Evolutionary conservation across 1,284 basidiomycete species (phyloP).

Genomic region (Chiua sp.): DNA sequence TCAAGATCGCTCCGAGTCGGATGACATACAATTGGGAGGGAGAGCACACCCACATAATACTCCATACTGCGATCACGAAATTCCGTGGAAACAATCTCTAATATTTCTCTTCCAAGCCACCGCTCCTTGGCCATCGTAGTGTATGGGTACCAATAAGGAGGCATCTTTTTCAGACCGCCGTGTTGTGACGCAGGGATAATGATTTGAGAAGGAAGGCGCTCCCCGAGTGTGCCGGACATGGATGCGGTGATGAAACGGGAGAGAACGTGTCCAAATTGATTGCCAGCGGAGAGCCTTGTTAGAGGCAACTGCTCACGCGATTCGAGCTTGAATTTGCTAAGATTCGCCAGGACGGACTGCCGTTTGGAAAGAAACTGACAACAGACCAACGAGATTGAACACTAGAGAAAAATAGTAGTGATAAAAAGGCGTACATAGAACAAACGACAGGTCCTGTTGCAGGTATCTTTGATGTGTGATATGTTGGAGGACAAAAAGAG

Average conservation of each 20-base stretch:
- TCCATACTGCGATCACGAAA: slow-evolving; percentile 91
- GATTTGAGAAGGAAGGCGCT: slow-evolving; percentile 25
- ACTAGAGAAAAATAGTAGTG: neutral
- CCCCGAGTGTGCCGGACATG: slow-evolving; percentile 43
- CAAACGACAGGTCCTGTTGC: slow-evolving; percentile 32
- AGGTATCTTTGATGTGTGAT: slow-evolving; percentile 22
- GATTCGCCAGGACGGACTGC: slow-evolving; percentile 38
- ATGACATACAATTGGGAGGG: neutral
- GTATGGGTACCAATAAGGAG: slow-evolving; percentile 85
- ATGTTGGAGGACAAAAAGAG: slow-evolving; percentile 19
- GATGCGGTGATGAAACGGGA: slow-evolving; percentile 54
- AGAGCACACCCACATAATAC: slow-evolving; percentile 77
- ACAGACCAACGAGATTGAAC: neutral
- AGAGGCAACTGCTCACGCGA: slow-evolving; percentile 47
- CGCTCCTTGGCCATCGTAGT: slow-evolving; percentile 93
- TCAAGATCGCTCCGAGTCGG: slow-evolving; percentile 2
- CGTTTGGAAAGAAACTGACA: slow-evolving; percentile 31
- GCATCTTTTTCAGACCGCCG: slow-evolving; percentile 68
- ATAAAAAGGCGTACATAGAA: slow-evolving; percentile 19
- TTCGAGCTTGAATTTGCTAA: slow-evolving; percentile 32
- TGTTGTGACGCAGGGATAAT: slow-evolving; percentile 16
- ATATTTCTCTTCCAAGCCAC: slow-evolving; percentile 85
- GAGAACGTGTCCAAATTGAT: slow-evolving; percentile 60
- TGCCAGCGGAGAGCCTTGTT: slow-evolving; percentile 49
- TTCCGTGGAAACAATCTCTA: slow-evolving; percentile 89